Evolutionary conservation across 257 asterid species (phyloP).

Genomic region (Solanum microdontum): DNA sequence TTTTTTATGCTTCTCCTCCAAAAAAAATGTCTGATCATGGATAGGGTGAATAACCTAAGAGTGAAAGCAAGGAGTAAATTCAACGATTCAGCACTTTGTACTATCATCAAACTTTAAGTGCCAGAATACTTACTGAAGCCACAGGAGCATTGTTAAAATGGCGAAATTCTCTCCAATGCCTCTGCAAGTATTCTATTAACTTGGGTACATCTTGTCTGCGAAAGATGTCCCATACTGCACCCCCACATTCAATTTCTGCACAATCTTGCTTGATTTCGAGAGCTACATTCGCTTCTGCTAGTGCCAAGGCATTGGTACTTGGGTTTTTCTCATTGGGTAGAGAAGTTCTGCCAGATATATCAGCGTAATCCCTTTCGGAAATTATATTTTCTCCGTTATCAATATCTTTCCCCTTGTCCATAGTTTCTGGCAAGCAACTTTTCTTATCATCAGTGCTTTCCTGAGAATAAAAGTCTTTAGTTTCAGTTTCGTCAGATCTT

Average conservation of each 20-base stretch:
- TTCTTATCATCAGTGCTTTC: not conserved
- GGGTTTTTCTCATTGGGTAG: not conserved
- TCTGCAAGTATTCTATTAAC: conserved; percentile 26
- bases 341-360: conserved; percentile 2
- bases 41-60: conserved; percentile 36
- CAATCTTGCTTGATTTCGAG: conserved; percentile 1
- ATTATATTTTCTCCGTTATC: not conserved
- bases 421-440: conserved; percentile 4
- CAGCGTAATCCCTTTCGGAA: not conserved
- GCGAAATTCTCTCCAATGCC: conserved; percentile 26
- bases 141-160: conserved; percentile 16
- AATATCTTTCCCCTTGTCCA: not conserved
- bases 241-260: conserved; percentile 7
- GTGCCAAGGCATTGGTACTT: not conserved
- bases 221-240: conserved; percentile 45
- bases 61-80: not conserved
- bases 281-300: not conserved
- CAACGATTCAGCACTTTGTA: not conserved
- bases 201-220: conserved; percentile 42
- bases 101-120: not conserved
- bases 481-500: conserved; percentile 4
- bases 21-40: conserved; percentile 35
- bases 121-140: conserved; percentile 11
- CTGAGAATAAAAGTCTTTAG: not conserved
- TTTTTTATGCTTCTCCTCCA: conserved; percentile 30